Conservation (phyloP, 2,329 filamentous ascomycete species). For the Paecilomyces fulvus region DNA sequence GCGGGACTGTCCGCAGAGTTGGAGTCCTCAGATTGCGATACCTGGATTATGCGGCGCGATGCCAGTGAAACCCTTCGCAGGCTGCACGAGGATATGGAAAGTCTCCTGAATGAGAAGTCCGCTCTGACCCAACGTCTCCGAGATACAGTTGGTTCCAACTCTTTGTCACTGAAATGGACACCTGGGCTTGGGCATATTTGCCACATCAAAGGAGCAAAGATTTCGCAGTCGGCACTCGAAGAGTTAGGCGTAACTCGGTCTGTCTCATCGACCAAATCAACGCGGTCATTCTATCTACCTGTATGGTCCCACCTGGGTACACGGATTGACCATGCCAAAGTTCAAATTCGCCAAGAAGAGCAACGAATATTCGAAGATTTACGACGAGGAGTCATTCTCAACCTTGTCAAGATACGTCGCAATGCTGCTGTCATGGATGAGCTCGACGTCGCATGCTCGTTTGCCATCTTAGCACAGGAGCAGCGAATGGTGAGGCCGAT, state of each 20-base stretch:
- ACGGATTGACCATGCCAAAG: constrained; percentile 66
- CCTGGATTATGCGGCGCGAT: constrained; percentile 55
- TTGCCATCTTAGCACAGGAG: constrained; percentile 69
- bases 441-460: constrained; percentile 81
- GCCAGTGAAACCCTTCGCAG: constrained; percentile 59
- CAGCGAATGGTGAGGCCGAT: constrained; percentile 65
- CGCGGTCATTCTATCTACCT: constrained; percentile 71
- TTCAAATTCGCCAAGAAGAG: constrained; percentile 77
- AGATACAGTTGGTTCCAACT: constrained; percentile 51
- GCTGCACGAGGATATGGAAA: constrained; percentile 60
- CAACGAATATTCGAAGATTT: constrained; percentile 67
- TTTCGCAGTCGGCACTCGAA: constrained; percentile 42
- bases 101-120: constrained; percentile 52
- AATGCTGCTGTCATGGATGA: constrained; percentile 91
- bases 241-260: constrained; percentile 41
- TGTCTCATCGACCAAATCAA: constrained; percentile 73
- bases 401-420: constrained; percentile 75
- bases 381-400: constrained; percentile 66
- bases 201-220: constrained; percentile 72
- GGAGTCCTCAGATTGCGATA: constrained; percentile 39
- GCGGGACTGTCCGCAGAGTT: constrained; percentile 18
- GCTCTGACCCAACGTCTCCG: constrained; percentile 55
- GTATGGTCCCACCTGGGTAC: constrained; percentile 79
- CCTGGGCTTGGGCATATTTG: constrained; percentile 82
- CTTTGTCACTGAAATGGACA: constrained; percentile 74